Base-by-base conservation (phyloP, 1,284 basidiomycete species). In the Apiotrichum sp. region DNA sequence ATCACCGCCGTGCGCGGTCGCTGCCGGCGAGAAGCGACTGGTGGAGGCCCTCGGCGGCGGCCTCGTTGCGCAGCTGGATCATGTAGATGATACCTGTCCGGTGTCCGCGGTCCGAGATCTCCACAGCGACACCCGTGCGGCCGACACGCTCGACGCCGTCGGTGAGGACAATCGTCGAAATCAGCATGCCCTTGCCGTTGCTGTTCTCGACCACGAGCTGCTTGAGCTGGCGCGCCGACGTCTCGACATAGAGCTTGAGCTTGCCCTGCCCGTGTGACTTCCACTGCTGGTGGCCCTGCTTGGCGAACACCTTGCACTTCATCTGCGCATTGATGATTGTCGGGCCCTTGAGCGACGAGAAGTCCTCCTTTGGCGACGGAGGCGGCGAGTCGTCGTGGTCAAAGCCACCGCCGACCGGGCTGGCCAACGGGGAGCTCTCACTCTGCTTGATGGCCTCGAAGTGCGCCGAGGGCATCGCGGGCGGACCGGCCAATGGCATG, bases 71-170 rank as follows among this genome's bases (percentile, higher is more conserved):
- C 44, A 93, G 77, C 76, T 96, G 92, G 53, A 99, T 85, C 95
- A 99, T 97, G 72, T 99, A 98, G 55, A 98, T 81, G 70, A 98
- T 86, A 10, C 96, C 96, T n/a, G 93, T 96, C 56, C 93, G 83
- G 53, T 83, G 76, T 6, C 95, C 95, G 51, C 84, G 80, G 74
- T 96, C 90, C 69, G 90, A 95, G 56, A 98, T 78, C 77, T 98
- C 95, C 57, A 99, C 87, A 38, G 96, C 96, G 34, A 99, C 86
- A 29, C 96, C 96, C 5, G 93, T 97, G 78, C 93, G 96, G 29
- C 92, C 96, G 22, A 99, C 93, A 41, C 96, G 82, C 77, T 98
- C 96, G 29, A 98, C 93, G 5, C 93, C 96, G 73, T 98, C 93
- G 3, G 87, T 88, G 53, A 98, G 79, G 38, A 99, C 87, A 62